Base-by-base conservation (phyloP, 805 yeast genomes). In the Saturnispora serradocipensis region DNA sequence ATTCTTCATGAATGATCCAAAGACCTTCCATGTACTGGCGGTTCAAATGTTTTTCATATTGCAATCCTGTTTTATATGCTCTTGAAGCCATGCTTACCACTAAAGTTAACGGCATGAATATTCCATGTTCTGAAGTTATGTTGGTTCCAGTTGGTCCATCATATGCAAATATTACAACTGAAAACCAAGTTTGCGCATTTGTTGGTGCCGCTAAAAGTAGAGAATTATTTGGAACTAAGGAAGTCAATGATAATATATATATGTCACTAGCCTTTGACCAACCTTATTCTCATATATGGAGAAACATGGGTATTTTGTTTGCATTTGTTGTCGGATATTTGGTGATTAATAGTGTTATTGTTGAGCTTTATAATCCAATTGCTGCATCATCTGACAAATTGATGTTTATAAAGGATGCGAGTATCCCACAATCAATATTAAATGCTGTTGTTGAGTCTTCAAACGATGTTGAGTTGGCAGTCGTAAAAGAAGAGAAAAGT, bases 1-100 rank as follows among this genome's bases (percentile, higher is more conserved):
- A 83, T 65, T 75, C 87, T n/a, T 86, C 88, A 27, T 81, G 72
- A 64, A 75, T 81, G 69, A 74, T 82, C 56, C 87, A 85, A 48
- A 65, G 75, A 36, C 74, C 75, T 3, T 70, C 73, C 39, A 75
- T 76, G 80, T 77, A 77, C 60, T 82, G 81, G 58, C 80, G 86
- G 86, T 76, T 78, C 53, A 75, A 79, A 62, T 77, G 82, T 81
- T 69, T 72, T 58, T 72, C 76, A 47, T 77, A 73, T 60, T 53
- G 73, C 48, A 74, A 77, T 58, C 81, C 82, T 7, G 54, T 77
- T 43, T 60, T 72, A 11, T 77, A 76, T 54, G 72, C 71, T 10
- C 76, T 72, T 55, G 87, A 81, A 62, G 62, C 79, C 15, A 67
- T 81, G 61, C 72, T 82, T 71, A 69, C 76, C 7, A 75, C 75